Evolutionary conservation across 2,329 filamentous ascomycete species (phyloP), one percentile per base, ranked within the genome.

Genomic region (Diaporthe batatas): DNA sequence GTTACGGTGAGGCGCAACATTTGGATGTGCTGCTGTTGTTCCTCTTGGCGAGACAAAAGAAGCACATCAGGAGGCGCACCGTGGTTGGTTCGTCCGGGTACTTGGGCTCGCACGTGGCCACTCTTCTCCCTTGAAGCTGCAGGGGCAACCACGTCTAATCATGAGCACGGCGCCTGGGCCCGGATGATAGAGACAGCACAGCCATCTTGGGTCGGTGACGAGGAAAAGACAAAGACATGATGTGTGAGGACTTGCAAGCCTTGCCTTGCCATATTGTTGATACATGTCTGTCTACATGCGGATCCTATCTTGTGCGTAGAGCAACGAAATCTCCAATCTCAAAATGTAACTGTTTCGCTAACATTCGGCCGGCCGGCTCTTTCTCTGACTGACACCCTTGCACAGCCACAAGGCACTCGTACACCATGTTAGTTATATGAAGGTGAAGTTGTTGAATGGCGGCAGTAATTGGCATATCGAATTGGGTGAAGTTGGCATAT

Each of bases 391-490:
- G 3, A 21, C 23, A 47, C 39, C 29, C 11, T 23, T 25, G 6
- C 25, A 49, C 12, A 62, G 21, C 18, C 42, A 49, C 42, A 34
- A n/a, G 32, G 23, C n/a, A 4, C 57, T 44, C 14, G 39, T 62
- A 7, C 57, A 29, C 44, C 29, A 29, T 29, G 29, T 14, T 18
- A 2, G 21, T n/a, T 8, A 49, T 11, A 36, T 16, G 11, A 49
- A 23, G 42, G 36, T 34, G 10, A 65, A 16, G 7, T 23, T 49
- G 23, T 51, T n/a, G 4, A 51, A 65, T 25, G n/a, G 62, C n/a
- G 18, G 21, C 29, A 36, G 62, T 65, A 65, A 65, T 51, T 65
- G 62, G 51, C 25, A 51, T 29, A 34, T 65, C 62, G 62, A 65
- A 65, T 65, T 65, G 62, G 36, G 18, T 29, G 36, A 39, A 47